Percentiles rank a stretch among this genome's conserved stretches.
These are phyloP conservation scores for Huntiella abstrusa DNA, from an alignment of 2,329 filamentous ascomycete species.

Conservation along the genomic window DNA sequence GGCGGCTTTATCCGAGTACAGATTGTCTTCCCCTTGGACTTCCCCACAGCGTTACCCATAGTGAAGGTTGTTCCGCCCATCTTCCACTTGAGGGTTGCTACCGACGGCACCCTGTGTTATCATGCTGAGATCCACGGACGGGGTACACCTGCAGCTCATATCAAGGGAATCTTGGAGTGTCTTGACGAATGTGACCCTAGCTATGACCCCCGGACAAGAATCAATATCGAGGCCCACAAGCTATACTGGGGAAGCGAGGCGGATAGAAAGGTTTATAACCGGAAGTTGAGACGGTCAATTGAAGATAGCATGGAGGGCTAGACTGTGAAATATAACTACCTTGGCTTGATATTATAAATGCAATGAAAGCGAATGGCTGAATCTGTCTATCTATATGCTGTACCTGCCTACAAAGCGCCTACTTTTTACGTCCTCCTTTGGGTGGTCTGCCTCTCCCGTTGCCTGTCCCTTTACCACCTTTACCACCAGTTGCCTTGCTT, in stretches of 20 bases:
- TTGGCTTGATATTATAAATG: too few relatives aligned
- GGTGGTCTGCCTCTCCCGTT: slow-evolving; percentile 11
- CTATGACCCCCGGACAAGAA: slow-evolving; percentile 76
- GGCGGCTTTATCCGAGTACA: slow-evolving; percentile 74
- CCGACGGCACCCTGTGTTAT: slow-evolving; percentile 70
- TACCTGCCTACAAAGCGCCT: too few relatives aligned
- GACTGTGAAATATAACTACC: too few relatives aligned
- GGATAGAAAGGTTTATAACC: slow-evolving; percentile 69
- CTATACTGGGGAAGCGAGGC: slow-evolving; percentile 66
- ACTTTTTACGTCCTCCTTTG: slow-evolving; percentile 16
- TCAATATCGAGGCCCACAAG: slow-evolving; percentile 70
- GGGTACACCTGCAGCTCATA: slow-evolving; percentile 66
- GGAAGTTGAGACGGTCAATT: slow-evolving; percentile 60
- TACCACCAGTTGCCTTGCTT: neutral
- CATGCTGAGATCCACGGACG: slow-evolving; percentile 37
- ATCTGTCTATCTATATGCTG: too few relatives aligned
- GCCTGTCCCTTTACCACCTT: slow-evolving; percentile 2
- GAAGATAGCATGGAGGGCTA: slow-evolving; percentile 41
- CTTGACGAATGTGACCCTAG: slow-evolving; percentile 78
- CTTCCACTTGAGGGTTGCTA: slow-evolving; percentile 74
- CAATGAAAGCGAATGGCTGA: too few relatives aligned
- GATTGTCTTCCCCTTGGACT: slow-evolving; percentile 62
- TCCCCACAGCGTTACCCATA: slow-evolving; percentile 75
- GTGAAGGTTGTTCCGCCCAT: slow-evolving; percentile 63
- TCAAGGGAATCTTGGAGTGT: slow-evolving; percentile 62